A percentile compares a stretch with the other conserved stretches of the same genome.
phyloP scores from a whole-genome alignment of 148 eudicot genomes.

The Chenopodium formosanum region DNA sequence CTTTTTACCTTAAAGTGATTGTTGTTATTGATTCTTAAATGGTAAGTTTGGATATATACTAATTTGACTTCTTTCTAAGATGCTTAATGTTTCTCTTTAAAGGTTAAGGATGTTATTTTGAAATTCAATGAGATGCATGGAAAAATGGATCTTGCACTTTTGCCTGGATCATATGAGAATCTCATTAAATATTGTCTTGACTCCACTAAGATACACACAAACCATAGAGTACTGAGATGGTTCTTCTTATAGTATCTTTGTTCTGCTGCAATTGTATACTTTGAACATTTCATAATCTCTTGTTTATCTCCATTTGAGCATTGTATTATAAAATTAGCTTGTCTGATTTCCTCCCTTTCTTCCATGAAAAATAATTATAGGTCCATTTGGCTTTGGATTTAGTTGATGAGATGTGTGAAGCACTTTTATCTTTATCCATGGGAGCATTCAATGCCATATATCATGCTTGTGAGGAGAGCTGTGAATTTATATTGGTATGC shows the following conservation, averaged over 20 bases:
- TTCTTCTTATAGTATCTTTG: background rate
- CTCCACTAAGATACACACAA: conserved; percentile 52
- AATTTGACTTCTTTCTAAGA: conserved; percentile 12
- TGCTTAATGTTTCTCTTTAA: conserved; percentile 24
- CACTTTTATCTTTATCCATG: conserved; percentile 45
- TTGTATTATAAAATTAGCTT: background rate
- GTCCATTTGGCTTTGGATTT: conserved; percentile 72
- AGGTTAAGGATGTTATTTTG: conserved; percentile 62
- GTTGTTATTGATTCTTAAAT: background rate
- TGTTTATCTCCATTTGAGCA: background rate
- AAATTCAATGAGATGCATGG: conserved; percentile 60
- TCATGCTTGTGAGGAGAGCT: conserved; percentile 39
- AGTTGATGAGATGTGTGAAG: conserved; percentile 62
- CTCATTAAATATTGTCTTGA: conserved; percentile 59
- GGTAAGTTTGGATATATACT: background rate
- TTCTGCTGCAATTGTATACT: background rate
- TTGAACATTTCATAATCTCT: background rate
- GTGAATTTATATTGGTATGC: too few species aligned
- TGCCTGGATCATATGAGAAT: conserved; percentile 61
- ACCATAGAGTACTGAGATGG: background rate
- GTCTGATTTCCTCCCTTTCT: conserved; percentile 9
- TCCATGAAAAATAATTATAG: conserved; percentile 32
- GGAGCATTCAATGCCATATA: conserved; percentile 55
- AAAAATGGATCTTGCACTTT: conserved; percentile 58
- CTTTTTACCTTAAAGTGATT: background rate